phyloP scores from a whole-genome alignment of 2,329 filamentous ascomycete genomes.

The Botrytis sinoallii region DNA sequence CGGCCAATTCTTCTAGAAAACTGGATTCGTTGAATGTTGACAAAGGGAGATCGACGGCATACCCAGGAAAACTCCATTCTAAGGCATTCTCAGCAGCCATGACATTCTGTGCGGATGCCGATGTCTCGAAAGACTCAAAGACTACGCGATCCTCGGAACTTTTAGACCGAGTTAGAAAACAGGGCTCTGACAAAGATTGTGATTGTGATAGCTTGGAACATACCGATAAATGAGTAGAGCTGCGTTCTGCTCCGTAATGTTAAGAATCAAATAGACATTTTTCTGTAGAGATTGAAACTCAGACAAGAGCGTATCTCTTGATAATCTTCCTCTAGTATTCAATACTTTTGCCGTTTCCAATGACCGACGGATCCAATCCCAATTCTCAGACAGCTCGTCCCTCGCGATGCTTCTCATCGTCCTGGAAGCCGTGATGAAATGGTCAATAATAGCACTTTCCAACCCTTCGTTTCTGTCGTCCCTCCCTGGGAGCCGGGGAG shows the following conservation, averaged over 20 bases:
- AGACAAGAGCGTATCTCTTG: constrained; percentile 30
- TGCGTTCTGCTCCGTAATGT: constrained; percentile 49
- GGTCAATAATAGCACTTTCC: constrained; percentile 17
- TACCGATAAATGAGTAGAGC: constrained; percentile 43
- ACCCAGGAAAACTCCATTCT: constrained; percentile 58
- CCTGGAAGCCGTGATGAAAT: constrained; percentile 18
- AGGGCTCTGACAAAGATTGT: neutral
- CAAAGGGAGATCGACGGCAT: constrained; percentile 47
- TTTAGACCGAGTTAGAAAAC: neutral
- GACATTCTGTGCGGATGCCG: constrained; percentile 50
- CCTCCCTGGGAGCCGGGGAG: constrained; percentile 25
- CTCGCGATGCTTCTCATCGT: constrained; percentile 6
- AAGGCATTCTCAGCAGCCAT: constrained; percentile 51
- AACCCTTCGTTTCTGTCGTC: constrained; percentile 24
- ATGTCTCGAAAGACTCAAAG: constrained; percentile 62
- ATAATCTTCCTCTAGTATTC: constrained; percentile 24
- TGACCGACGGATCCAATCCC: constrained; percentile 21
- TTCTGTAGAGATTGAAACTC: constrained; percentile 35
- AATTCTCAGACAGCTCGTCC: neutral
- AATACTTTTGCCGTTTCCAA: constrained; percentile 19
- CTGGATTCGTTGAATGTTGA: constrained; percentile 38
- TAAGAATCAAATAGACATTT: constrained; percentile 42
- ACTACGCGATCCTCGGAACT: constrained; percentile 37
- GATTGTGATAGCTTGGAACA: constrained; percentile 33
- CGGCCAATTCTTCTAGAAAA: constrained; percentile 49